Evolutionary conservation across 129 eudicot genomes (phyloP).

Genomic region (Ambrosia trifida): DNA sequence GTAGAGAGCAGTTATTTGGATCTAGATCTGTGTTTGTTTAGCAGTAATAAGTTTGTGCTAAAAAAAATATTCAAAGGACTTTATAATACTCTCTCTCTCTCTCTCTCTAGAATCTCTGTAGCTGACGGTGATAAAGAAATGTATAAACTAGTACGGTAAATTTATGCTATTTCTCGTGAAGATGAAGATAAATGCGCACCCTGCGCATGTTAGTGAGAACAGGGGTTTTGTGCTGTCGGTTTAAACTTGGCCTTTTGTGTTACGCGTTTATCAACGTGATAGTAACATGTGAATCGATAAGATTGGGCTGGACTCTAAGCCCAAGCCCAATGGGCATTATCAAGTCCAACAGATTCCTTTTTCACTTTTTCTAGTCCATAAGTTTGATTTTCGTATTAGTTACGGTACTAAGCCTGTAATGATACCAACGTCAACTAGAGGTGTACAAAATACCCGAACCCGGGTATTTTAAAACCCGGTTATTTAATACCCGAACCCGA

Average conservation of each 20-base stretch:
- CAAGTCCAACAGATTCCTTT: too few relatives aligned
- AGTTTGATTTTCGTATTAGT: too few relatives aligned
- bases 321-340: background rate
- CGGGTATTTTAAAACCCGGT: too few relatives aligned
- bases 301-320: background rate
- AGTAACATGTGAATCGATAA: background rate
- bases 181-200: constrained; percentile 32
- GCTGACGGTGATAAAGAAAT: constrained; percentile 20
- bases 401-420: too few relatives aligned
- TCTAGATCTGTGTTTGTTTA: constrained; percentile 50
- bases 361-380: too few relatives aligned
- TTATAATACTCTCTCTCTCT: constrained; percentile 14
- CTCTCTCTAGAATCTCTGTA: constrained; percentile 3
- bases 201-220: constrained; percentile 34
- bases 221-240: constrained; percentile 32
- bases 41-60: constrained; percentile 20
- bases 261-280: constrained; percentile 23
- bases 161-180: constrained; percentile 29
- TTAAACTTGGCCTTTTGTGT: background rate
- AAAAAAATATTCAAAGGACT: constrained; percentile 15
- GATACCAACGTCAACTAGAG: too few relatives aligned
- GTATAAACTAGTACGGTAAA: constrained; percentile 28
- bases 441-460: too few relatives aligned
- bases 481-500: too few relatives aligned
- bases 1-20: constrained; percentile 35